phyloP scores from a whole-genome alignment of 176 grass and related monocot species.

The Cenchrus americanus region DNA sequence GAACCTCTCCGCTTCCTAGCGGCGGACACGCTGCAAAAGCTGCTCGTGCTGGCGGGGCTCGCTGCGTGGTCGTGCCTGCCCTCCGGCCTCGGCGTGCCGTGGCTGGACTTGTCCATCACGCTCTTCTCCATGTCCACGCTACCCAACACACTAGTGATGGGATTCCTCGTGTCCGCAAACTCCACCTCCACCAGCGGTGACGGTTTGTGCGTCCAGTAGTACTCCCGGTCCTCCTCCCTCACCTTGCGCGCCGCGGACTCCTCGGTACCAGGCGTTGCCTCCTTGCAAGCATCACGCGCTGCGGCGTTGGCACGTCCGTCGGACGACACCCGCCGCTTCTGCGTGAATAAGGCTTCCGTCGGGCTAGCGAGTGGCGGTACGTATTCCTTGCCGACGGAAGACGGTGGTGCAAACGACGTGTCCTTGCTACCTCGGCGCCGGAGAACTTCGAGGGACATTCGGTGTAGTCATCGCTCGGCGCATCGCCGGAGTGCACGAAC shows the following conservation, averaged over 20 bases:
- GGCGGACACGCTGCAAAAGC: constrained; percentile 89
- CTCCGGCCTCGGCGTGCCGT: background rate
- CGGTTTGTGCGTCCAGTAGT: constrained; percentile 80
- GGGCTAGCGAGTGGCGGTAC: constrained; percentile 43
- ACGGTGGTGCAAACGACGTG: background rate
- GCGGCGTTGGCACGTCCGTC: background rate
- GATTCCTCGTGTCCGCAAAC: constrained; percentile 78
- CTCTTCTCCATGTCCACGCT: constrained; percentile 76
- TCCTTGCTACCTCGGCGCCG: constrained; percentile 35
- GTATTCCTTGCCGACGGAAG: background rate
- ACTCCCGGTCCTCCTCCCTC: constrained; percentile 56
- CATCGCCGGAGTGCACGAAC: constrained; percentile 48
- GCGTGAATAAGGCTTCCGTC: constrained; percentile 45
- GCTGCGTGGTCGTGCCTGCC: constrained; percentile 48
- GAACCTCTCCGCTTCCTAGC: constrained; percentile 76
- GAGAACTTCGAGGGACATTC: constrained; percentile 47
- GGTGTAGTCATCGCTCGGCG: constrained; percentile 52
- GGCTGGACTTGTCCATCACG: constrained; percentile 74
- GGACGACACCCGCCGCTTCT: constrained; percentile 46
- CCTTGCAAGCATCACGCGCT: constrained; percentile 14
- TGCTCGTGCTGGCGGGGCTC: constrained; percentile 63
- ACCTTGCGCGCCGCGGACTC: constrained; percentile 29
- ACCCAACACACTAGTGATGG: constrained; percentile 74
- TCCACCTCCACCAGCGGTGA: constrained; percentile 73
- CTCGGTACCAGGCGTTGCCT: constrained; percentile 32